Evolutionary conservation across 306 rosid genomes (phyloP).

Genomic region (Inga laurina): DNA sequence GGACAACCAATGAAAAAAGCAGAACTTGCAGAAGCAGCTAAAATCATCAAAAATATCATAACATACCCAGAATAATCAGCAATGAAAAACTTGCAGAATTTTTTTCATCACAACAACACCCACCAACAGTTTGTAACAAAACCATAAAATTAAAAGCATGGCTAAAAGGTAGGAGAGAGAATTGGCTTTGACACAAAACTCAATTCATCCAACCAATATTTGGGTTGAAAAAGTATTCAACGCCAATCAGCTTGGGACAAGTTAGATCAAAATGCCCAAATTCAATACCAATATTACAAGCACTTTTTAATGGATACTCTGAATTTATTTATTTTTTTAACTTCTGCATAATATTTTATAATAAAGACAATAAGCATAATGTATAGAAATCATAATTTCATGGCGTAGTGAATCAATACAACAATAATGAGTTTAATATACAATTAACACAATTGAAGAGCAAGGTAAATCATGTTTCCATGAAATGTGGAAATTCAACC

Average conservation of each 20-base stretch:
- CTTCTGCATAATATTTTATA: background rate
- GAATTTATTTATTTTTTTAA: background rate
- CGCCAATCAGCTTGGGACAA: background rate
- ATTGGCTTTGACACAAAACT: background rate
- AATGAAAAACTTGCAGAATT: background rate
- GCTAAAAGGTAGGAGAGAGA: background rate
- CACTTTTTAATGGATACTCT: background rate
- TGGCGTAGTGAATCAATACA: background rate
- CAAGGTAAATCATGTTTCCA: background rate
- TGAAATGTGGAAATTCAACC: background rate
- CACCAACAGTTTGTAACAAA: background rate
- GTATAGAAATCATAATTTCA: background rate
- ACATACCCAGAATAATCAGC: background rate
- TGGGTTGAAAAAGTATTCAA: background rate
- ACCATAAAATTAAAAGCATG: background rate
- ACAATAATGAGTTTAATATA: background rate
- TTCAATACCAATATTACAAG: background rate
- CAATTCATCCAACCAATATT: background rate
- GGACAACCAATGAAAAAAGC: background rate
- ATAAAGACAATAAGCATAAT: background rate
- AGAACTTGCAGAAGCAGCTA: background rate
- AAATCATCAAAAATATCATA: conserved; percentile 6
- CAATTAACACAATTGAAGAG: background rate
- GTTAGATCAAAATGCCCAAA: background rate
- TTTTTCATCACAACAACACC: background rate